Evolutionary conservation across 441 rosid species (phyloP), one percentile per base, ranked within the genome.

Genomic region (Erodium moschatum): DNA sequence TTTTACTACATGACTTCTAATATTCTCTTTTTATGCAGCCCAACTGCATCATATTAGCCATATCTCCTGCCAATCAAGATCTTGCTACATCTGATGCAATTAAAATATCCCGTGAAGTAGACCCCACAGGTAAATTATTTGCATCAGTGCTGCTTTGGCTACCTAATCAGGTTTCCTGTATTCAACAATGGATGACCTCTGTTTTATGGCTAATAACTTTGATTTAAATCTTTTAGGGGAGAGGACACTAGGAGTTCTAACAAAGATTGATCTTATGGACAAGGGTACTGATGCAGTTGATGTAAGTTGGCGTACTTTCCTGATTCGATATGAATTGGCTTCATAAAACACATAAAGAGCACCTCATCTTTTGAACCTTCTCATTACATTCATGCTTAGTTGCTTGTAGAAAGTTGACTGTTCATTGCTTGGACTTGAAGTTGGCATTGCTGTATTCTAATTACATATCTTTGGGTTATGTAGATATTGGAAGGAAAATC

Each of bases 21-120:
- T 48, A 48, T n/a, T 48, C 18, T 48, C 16, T 24, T 48, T 48
- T 78, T 21, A 31, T 81, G 72, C 69, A 86, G 94, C 94, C 97
- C 76, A 93, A 88, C 81, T 78, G 92, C 84, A 89, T 93, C 78
- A 91, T 93, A 82, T 87, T 93, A 86, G 98, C 98, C 50, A 91
- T 93, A 69, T 88, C 98, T 77, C 98, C 98, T 63, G 98, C 98
- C 12, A 93, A 93, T 87, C 98, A 93, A 87, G 98, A 93, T 79
- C 91, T 93, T 83, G 98, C 98, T 62, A 93, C 98, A 63, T 91
- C 98, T 44, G 98, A 93, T 74, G 98, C 98, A 64, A 93, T 93
- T 74, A 94, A 94, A 78, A 93, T 94, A 38, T 96, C 98, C 61
- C 87, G 96, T 81, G 98, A 94, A 86, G 98, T 94, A 66, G 98